Conservation (phyloP, 306 rosid genomes). For the Alnus rubra region DNA sequence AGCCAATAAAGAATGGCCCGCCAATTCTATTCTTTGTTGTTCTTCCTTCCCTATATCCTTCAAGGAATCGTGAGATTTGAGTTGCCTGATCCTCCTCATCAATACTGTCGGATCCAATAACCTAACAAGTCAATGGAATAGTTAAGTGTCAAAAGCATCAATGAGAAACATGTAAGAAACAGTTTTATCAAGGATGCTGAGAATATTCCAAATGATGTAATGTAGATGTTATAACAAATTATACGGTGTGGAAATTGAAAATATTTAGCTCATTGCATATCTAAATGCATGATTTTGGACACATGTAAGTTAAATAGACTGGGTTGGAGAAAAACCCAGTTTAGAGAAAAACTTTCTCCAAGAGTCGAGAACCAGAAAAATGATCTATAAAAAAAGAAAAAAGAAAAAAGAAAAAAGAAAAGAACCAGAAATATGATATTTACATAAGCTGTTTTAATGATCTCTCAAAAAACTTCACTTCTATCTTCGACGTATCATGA, state of each 20-base stretch:
- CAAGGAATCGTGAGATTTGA: constrained; percentile 62
- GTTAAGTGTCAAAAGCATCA: neutral
- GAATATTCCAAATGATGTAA: neutral
- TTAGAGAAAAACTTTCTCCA: too few relatives aligned
- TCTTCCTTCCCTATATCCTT: constrained; percentile 86
- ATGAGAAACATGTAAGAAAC: neutral
- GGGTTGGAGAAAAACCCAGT: too few relatives aligned
- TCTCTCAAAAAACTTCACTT: too few relatives aligned
- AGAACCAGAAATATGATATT: too few relatives aligned
- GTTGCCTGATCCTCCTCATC: constrained; percentile 73
- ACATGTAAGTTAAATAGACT: too few relatives aligned
- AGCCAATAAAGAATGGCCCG: constrained; percentile 50
- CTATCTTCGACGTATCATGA: too few relatives aligned
- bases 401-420: too few relatives aligned
- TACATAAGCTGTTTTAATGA: too few relatives aligned
- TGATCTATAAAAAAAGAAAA: too few relatives aligned
- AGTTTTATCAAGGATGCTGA: neutral
- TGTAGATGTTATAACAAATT: neutral
- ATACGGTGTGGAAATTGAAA: neutral
- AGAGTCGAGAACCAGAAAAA: too few relatives aligned
- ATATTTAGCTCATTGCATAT: neutral
- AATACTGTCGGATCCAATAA: constrained; percentile 71
- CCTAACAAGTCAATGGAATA: constrained; percentile 42
- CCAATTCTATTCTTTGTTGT: constrained; percentile 47
- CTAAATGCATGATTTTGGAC: too few relatives aligned